Percentiles rank a stretch among this genome's conserved stretches.
These are phyloP conservation scores for Posidonia australis DNA, from an alignment of 106 monocot genomes.

Conservation along the genomic window DNA sequence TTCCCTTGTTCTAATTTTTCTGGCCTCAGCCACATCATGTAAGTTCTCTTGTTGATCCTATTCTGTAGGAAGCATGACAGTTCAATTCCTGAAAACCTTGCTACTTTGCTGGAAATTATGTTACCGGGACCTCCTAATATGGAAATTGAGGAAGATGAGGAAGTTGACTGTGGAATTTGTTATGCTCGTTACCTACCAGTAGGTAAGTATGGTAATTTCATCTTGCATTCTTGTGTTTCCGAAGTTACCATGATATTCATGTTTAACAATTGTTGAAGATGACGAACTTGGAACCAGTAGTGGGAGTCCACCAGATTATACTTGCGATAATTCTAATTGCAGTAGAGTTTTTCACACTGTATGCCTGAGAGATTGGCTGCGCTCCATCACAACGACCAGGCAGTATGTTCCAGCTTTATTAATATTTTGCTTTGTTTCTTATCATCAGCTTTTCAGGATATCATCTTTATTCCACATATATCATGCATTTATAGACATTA, in stretches of 20 bases:
- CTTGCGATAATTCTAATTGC: slow-evolving; percentile 73
- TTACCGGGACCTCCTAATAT: slow-evolving; percentile 29
- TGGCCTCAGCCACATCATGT: too few relatives aligned
- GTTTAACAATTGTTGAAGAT: slow-evolving; percentile 20
- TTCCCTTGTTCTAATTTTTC: too few relatives aligned
- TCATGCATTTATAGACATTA: neutral
- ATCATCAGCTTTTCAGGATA: neutral
- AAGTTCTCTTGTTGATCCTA: neutral
- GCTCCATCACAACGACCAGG: slow-evolving; percentile 77
- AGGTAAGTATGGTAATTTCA: slow-evolving; percentile 26
- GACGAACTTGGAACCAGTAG: slow-evolving; percentile 52
- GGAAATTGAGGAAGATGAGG: slow-evolving; percentile 20
- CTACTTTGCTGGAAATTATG: slow-evolving; percentile 30
- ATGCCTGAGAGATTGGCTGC: slow-evolving; percentile 87
- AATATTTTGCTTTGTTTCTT: neutral
- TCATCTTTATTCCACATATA: neutral
- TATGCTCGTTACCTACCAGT: slow-evolving; percentile 63
- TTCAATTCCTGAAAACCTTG: slow-evolving; percentile 51
- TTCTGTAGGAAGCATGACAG: slow-evolving; percentile 31
- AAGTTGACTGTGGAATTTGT: slow-evolving; percentile 87
- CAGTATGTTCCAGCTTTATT: slow-evolving; percentile 41
- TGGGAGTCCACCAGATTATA: slow-evolving; percentile 54
- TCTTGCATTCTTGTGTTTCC: neutral
- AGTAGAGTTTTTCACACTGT: slow-evolving; percentile 56
- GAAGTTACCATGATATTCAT: neutral